phyloP scores from a whole-genome alignment of 1,284 basidiomycete species.

The Pterulicium gracile region DNA sequence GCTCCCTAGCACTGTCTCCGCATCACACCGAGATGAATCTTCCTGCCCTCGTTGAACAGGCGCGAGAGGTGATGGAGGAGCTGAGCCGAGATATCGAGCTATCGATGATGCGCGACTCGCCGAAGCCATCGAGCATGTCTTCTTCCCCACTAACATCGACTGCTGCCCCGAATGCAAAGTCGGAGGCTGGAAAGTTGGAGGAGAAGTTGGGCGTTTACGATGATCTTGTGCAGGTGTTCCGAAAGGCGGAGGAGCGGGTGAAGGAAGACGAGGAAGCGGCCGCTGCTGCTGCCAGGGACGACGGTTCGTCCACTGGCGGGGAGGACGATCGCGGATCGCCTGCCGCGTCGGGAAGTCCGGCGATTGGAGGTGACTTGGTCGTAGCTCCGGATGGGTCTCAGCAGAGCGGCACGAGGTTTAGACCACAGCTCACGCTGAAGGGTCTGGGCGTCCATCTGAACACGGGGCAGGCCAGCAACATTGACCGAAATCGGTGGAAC shows the following conservation, averaged over 20 bases:
- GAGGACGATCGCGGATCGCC: too few species aligned
- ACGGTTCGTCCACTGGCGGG: neutral
- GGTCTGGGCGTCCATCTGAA: conserved; percentile 34
- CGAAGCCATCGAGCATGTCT: conserved; percentile 3
- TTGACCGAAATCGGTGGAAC: conserved; percentile 9
- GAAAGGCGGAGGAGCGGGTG: conserved; percentile 25
- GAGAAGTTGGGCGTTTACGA: conserved; percentile 68
- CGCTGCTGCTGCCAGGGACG: neutral
- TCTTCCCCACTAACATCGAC: conserved; percentile 48
- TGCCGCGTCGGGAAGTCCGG: too few species aligned
- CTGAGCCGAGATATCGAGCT: neutral
- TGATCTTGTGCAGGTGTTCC: conserved; percentile 42
- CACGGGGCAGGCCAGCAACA: conserved; percentile 10
- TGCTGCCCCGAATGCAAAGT: conserved; percentile 43
- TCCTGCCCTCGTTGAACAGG: neutral
- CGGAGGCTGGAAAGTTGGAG: conserved; percentile 49
- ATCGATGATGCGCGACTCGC: neutral
- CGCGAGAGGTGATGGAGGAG: neutral
- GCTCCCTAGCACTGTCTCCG: conserved; percentile 3
- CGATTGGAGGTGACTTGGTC: too few species aligned
- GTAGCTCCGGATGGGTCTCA: neutral
- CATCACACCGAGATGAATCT: conserved; percentile 2
- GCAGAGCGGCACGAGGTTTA: neutral
- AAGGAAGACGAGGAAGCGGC: conserved; percentile 14
- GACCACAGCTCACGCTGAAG: conserved; percentile 25